Evolutionary conservation across 305 asterid genomes (phyloP).

Genomic region (Solanum chacoense): DNA sequence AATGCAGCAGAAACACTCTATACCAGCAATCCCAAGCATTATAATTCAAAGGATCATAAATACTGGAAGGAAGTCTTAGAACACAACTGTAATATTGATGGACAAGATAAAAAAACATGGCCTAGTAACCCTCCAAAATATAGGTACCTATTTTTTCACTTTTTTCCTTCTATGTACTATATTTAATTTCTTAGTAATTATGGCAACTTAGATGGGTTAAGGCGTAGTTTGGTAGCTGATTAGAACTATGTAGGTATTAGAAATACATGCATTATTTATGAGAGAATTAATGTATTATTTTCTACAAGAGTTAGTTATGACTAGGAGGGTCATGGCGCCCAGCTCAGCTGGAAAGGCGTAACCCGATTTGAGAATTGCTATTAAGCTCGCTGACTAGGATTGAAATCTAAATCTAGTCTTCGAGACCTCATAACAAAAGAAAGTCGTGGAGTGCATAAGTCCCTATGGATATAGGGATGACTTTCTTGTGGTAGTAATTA

Average conservation of each 20-base stretch:
- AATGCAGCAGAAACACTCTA: not conserved
- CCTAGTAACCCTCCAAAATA: conserved; percentile 18
- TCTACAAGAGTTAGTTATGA: not conserved
- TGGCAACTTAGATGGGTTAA: not conserved
- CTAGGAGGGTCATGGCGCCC: not conserved
- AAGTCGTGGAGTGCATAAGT: not conserved
- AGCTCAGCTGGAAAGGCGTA: not conserved
- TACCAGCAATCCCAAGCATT: not conserved
- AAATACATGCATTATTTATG: not conserved
- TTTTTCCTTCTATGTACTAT: not conserved
- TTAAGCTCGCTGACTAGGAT: not conserved
- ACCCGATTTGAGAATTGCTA: not conserved
- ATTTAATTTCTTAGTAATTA: not conserved
- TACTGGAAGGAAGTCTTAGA: conserved; percentile 22
- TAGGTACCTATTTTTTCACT: not conserved
- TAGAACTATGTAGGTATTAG: not conserved
- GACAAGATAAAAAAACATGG: conserved; percentile 11
- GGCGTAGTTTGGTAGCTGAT: not conserved
- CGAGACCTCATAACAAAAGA: not conserved
- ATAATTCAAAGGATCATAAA: conserved; percentile 11
- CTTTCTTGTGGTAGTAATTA: not conserved
- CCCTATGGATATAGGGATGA: not conserved
- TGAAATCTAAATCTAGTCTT: not conserved
- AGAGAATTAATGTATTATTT: not conserved
- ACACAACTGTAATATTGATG: conserved; percentile 15